Base-by-base conservation (phyloP, 768 basidiomycete species). In the Phlegmacium glaucopus region DNA sequence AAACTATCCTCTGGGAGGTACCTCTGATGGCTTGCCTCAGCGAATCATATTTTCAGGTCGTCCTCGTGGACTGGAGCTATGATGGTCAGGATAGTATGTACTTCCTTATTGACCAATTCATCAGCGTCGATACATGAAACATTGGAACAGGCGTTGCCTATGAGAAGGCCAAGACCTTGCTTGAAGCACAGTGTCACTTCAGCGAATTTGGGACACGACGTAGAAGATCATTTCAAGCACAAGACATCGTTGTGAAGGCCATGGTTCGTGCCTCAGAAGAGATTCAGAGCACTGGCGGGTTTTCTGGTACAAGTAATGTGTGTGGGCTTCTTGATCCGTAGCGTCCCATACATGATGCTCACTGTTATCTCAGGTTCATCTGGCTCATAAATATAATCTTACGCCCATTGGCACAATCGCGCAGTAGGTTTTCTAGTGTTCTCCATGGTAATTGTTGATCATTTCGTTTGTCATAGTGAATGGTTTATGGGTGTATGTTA, bases 1-100 rank as follows among this genome's bases (percentile, higher is more conserved):
- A 94, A 54, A 78, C 89, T 6, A 95, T 98, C 48, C 70, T 96
- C 22, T 99, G 95, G 84, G 96, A 98, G 69, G 93, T 97, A 1
- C 94, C 93, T 1, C 70, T 98, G 42, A 94, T 98, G 92, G 84
- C 93, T 11, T 83, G 83, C 52, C 71, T 99, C 42, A 92, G 90
- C 58, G 93, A 99, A 63, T 81, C 83, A 15, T 95, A 91, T 68
- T 99, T 95, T 68, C 74, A 68, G 15, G 75, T 76, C 13, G 84
- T 81, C 30, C 78, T 79, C 55, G 86, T 74, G 1, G 85, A 94
- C 57, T 99, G 95, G 95, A 78, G 66, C 45, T 83, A 93, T 51
- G 81, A 85, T n/a, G 82, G 83, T 4, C 91, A 93, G 66, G 72
- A 79, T 66, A 85, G 93, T 90, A 50, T 34, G 62, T 40, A 12